Conservation (phyloP, 331 rosid genomes). For the Rhamnella rubrinervis region DNA sequence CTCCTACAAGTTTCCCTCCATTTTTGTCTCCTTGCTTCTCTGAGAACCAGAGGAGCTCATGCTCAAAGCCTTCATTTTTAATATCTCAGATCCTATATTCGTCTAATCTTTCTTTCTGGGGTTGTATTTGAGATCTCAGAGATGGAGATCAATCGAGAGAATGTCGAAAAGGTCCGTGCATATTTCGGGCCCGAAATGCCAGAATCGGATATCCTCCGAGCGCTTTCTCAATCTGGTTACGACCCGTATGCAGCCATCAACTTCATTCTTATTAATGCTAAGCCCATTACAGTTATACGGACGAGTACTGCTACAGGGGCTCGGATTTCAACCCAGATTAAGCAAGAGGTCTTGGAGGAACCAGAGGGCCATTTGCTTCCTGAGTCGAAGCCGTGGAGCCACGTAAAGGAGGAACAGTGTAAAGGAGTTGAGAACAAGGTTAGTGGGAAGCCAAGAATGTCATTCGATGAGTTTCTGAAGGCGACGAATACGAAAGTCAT, state of each 20-base stretch:
- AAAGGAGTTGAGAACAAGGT: conserved; percentile 1
- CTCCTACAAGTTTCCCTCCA: background rate
- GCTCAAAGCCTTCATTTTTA: background rate
- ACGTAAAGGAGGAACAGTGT: too few species aligned
- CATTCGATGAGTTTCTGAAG: background rate
- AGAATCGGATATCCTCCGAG: conserved; percentile 14
- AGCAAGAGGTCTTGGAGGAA: conserved; percentile 12
- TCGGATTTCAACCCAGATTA: conserved; percentile 39
- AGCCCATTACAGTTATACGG: conserved; percentile 40
- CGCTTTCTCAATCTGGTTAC: conserved; percentile 9
- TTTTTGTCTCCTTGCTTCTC: background rate
- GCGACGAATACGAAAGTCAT: background rate
- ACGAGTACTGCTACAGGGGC: conserved; percentile 48
- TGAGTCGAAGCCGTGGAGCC: background rate
- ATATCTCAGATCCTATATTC: background rate
- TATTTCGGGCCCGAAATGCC: conserved; percentile 19
- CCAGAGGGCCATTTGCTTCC: background rate
- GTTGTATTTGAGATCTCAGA: background rate
- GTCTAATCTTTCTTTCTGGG: too few species aligned
- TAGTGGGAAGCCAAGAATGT: background rate
- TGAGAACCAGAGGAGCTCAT: background rate
- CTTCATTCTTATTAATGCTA: conserved; percentile 10
- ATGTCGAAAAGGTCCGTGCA: conserved; percentile 15
- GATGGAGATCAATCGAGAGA: conserved; percentile 9
- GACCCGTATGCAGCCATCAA: conserved; percentile 25